These are phyloP conservation scores for Sporisorium iseilematis-ciliati DNA, from an alignment of 1,284 basidiomycete genomes.

Conservation along the genomic window DNA sequence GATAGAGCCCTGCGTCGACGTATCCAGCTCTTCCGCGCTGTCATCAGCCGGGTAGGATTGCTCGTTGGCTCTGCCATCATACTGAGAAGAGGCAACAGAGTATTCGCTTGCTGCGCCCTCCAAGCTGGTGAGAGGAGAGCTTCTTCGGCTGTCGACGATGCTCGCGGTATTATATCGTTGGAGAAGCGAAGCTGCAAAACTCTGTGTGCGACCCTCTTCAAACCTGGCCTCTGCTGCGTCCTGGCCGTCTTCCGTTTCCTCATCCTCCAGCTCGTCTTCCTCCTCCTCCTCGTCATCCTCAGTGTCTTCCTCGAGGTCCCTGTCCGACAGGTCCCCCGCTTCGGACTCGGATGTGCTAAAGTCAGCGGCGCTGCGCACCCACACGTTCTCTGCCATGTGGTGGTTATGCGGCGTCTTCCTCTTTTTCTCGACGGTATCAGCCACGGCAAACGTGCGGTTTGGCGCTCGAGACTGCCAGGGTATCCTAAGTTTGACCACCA, in stretches of 20 bases:
- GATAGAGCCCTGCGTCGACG: background rate
- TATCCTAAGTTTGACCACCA: slow-evolving; percentile 21
- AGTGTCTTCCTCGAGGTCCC: background rate
- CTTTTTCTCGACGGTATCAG: slow-evolving; percentile 1
- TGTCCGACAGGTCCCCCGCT: slow-evolving; percentile 6
- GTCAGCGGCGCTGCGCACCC: slow-evolving; percentile 45
- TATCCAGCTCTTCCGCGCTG: slow-evolving; percentile 4
- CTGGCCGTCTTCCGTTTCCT: slow-evolving; percentile 3
- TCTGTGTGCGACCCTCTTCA: slow-evolving; percentile 31
- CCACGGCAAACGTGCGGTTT: background rate
- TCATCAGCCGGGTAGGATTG: background rate
- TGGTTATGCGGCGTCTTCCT: slow-evolving; percentile 16
- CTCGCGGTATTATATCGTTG: background rate
- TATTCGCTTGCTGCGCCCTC: slow-evolving; percentile 6
- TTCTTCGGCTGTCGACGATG: slow-evolving; percentile 2
- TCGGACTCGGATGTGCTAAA: slow-evolving; percentile 29
- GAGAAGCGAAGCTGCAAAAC: slow-evolving; percentile 16
- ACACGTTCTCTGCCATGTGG: slow-evolving; percentile 35
- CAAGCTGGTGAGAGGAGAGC: slow-evolving; percentile 30
- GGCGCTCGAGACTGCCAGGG: background rate
- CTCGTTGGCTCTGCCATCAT: background rate
- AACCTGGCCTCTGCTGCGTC: slow-evolving; percentile 9
- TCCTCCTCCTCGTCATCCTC: background rate
- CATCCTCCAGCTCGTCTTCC: background rate
- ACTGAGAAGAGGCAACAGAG: slow-evolving; percentile 14